Conservation (phyloP, 2,329 filamentous ascomycete species). For the Alternaria sp. region DNA sequence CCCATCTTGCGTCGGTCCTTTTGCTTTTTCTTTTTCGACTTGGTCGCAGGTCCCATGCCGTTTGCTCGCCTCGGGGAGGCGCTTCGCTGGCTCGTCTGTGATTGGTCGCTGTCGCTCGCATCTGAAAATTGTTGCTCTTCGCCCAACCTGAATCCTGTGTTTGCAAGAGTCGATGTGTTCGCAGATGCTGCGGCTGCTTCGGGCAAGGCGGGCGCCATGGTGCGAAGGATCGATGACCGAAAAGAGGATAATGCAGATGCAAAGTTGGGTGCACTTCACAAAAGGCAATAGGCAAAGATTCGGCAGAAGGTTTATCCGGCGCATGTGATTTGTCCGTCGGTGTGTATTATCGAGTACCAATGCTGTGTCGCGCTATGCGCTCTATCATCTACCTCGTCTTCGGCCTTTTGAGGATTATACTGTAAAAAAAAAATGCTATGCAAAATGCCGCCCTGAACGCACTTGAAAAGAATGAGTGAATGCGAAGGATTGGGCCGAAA, state of each 20-base stretch:
- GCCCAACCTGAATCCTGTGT: slow-evolving; percentile 26
- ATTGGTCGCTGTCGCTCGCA: slow-evolving; percentile 37
- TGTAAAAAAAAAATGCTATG: slow-evolving; percentile 27
- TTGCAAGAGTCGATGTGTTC: background rate
- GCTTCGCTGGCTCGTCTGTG: slow-evolving; percentile 31
- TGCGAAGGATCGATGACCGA: slow-evolving; percentile 7
- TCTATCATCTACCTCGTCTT: slow-evolving; percentile 35
- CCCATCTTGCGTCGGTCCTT: slow-evolving; percentile 34
- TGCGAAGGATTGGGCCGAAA: slow-evolving; percentile 24
- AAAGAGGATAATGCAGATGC: slow-evolving; percentile 9
- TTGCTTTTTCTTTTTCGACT: slow-evolving; percentile 21
- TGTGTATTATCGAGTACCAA: slow-evolving; percentile 26
- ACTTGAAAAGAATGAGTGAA: slow-evolving; percentile 12
- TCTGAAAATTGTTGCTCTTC: slow-evolving; percentile 22
- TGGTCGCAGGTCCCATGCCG: slow-evolving; percentile 18
- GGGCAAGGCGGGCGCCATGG: slow-evolving; percentile 19
- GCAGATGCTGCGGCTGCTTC: slow-evolving; percentile 4
- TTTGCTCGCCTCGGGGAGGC: slow-evolving; percentile 25
- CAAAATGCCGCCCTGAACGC: slow-evolving; percentile 29
- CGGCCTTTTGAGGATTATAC: slow-evolving; percentile 26
- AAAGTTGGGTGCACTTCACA: slow-evolving; percentile 15
- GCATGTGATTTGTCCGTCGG: slow-evolving; percentile 33
- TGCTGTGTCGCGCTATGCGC: slow-evolving; percentile 25
- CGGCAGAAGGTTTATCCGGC: slow-evolving; percentile 30
- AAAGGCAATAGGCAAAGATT: slow-evolving; percentile 22